A percentile compares a stretch with the other conserved stretches of the same genome.
These are phyloP conservation scores for Centaurea solstitialis DNA, from an alignment of 129 eudicot species.

Conservation along the genomic window DNA sequence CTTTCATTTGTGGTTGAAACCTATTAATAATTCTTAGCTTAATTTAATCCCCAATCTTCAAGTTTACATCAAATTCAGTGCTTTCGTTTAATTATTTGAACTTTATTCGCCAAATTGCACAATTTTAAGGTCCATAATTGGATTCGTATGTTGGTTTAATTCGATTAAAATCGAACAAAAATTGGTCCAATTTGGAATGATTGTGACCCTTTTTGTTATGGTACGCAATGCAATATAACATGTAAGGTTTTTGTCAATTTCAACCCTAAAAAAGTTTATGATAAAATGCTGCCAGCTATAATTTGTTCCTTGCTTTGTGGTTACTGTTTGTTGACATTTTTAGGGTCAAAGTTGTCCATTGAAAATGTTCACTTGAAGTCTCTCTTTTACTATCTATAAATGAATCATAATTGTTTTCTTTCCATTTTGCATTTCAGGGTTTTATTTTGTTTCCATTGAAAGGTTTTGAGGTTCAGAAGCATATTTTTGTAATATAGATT, in stretches of 20 bases:
- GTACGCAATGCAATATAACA: neutral
- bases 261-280: neutral
- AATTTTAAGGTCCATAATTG: neutral
- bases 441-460: neutral
- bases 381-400: constrained; percentile 13
- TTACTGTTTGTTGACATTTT: constrained; percentile 14
- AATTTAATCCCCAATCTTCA: neutral
- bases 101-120: constrained; percentile 9
- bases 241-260: neutral
- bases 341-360: constrained; percentile 8
- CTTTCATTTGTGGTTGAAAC: constrained; percentile 20
- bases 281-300: constrained; percentile 33
- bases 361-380: constrained; percentile 26
- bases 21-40: neutral
- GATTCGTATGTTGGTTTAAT: neutral
- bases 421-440: constrained; percentile 24
- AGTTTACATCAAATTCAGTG: too few species aligned
- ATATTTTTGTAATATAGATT: neutral
- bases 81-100: neutral
- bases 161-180: neutral
- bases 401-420: constrained; percentile 12
- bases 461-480: constrained; percentile 17
- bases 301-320: constrained; percentile 21
- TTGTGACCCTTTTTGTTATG: neutral
- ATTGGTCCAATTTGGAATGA: neutral